phyloP scores from a whole-genome alignment of 495 filamentous ascomycete genomes.

The Achaetomiella virescens region DNA sequence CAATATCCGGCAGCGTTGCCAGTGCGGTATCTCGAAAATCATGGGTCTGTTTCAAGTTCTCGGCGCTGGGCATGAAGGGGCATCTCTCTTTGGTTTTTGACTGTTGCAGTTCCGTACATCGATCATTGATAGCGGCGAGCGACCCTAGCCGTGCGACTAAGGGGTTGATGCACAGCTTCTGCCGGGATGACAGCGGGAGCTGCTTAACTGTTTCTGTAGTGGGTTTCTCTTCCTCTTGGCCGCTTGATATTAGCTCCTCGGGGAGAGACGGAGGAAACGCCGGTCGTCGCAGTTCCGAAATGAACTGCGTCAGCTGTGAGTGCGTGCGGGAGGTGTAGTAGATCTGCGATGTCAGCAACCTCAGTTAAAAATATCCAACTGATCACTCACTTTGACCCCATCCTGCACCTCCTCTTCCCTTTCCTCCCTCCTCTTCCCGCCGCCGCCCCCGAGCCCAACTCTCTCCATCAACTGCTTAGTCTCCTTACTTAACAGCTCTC shows the following conservation, averaged over 20 bases:
- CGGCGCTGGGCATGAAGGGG: constrained; percentile 68
- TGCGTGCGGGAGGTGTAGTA: constrained; percentile 95
- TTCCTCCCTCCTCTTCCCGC: constrained; percentile 36
- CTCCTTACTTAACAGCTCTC: constrained; percentile 52
- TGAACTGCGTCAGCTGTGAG: constrained; percentile 89
- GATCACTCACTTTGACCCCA: constrained; percentile 55
- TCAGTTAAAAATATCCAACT: neutral
- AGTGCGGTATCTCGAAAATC: constrained; percentile 85
- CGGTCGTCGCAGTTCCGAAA: constrained; percentile 82
- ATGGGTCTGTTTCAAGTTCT: constrained; percentile 62
- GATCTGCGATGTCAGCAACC: constrained; percentile 44
- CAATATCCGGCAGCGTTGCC: constrained; percentile 85
- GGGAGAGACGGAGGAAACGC: constrained; percentile 56
- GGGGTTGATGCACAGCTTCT: constrained; percentile 89
- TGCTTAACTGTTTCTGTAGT: constrained; percentile 70
- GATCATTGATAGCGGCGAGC: constrained; percentile 84
- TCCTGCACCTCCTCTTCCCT: constrained; percentile 50
- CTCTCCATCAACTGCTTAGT: constrained; percentile 60
- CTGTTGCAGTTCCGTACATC: constrained; percentile 89
- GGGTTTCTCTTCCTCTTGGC: constrained; percentile 22
- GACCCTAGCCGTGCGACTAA: constrained; percentile 65
- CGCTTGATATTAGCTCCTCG: constrained; percentile 23
- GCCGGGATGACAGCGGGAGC: constrained; percentile 80
- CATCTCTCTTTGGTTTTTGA: constrained; percentile 66
- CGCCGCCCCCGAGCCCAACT: constrained; percentile 34